Evolutionary conservation across 139 green algal species (phyloP).

Genomic region (Ulvella scutata): DNA sequence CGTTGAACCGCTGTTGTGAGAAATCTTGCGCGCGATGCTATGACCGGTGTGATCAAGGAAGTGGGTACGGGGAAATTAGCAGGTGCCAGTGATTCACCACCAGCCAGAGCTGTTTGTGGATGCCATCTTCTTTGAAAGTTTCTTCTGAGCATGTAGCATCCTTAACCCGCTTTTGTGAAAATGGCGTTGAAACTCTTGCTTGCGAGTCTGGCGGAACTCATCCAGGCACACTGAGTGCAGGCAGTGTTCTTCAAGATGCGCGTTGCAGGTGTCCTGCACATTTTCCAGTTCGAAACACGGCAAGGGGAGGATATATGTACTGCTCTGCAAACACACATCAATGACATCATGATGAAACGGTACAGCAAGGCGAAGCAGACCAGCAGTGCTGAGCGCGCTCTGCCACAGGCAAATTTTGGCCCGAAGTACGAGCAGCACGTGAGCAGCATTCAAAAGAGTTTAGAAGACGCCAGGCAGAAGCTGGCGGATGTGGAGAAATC

Average conservation of each 20-base stretch:
- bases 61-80: too few species aligned
- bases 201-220: too few species aligned
- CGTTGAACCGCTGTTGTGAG: too few species aligned
- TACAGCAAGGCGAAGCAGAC: conserved; percentile 37
- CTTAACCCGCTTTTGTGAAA: too few species aligned
- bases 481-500: conserved; percentile 18
- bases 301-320: conserved; percentile 82
- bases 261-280: conserved; percentile 73
- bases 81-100: too few species aligned
- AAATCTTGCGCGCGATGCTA: too few species aligned
- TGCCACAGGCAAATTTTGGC: conserved; percentile 36
- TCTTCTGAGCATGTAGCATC: too few species aligned
- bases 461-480: conserved; percentile 48
- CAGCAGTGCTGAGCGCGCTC: neutral
- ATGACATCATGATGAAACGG: conserved; percentile 80
- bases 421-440: conserved; percentile 80
- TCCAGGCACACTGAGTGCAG: too few species aligned
- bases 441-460: conserved; percentile 52
- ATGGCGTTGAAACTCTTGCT: too few species aligned
- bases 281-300: conserved; percentile 79
- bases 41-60: too few species aligned
- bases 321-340: conserved; percentile 82
- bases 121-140: too few species aligned
- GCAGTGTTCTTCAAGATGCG: conserved; percentile 91
- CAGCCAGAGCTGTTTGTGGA: too few species aligned